Evolutionary conservation across 805 yeast species (phyloP).

Genomic region (Candida krabiensis): DNA sequence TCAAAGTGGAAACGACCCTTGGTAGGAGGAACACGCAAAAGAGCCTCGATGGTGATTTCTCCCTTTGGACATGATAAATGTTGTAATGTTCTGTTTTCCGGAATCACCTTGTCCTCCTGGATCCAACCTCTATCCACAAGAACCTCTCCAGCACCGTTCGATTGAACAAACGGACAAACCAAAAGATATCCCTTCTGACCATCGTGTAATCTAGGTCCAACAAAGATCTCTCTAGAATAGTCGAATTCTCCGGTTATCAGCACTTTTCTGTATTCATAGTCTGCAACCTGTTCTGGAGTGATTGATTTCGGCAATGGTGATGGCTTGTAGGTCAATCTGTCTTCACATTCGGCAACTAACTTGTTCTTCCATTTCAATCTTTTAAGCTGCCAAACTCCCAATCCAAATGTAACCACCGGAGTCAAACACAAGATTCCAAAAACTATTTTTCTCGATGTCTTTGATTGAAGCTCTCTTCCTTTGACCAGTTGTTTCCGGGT

Average conservation of each 20-base stretch:
- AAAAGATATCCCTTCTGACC: conserved; percentile 76
- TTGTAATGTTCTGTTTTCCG: conserved; percentile 51
- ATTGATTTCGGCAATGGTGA: conserved; percentile 67
- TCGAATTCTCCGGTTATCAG: conserved; percentile 75
- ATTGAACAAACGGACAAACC: conserved; percentile 77
- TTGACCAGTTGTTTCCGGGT: conserved; percentile 41
- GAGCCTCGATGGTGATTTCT: conserved; percentile 67
- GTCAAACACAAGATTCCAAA: conserved; percentile 57
- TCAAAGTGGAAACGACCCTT: conserved; percentile 69
- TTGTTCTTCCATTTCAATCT: conserved; percentile 86
- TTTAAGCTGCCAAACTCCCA: conserved; percentile 92
- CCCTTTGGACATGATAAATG: conserved; percentile 76
- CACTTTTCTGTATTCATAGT: conserved; percentile 82
- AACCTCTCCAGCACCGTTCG: conserved; percentile 73
- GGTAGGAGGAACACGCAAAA: conserved; percentile 66
- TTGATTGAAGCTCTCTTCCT: conserved; percentile 25
- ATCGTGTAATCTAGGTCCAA: conserved; percentile 83
- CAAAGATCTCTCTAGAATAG: conserved; percentile 83
- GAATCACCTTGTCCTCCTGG: conserved; percentile 63
- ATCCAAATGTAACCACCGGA: conserved; percentile 81
- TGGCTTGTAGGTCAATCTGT: conserved; percentile 71
- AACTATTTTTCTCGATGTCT: conserved; percentile 27
- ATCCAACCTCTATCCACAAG: conserved; percentile 94
- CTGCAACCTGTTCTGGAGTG: conserved; percentile 62
- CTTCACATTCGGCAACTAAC: conserved; percentile 80